These are phyloP conservation scores for Suhomyces guaymorum DNA, from an alignment of 1,139 yeast genomes.

Conservation along the genomic window DNA sequence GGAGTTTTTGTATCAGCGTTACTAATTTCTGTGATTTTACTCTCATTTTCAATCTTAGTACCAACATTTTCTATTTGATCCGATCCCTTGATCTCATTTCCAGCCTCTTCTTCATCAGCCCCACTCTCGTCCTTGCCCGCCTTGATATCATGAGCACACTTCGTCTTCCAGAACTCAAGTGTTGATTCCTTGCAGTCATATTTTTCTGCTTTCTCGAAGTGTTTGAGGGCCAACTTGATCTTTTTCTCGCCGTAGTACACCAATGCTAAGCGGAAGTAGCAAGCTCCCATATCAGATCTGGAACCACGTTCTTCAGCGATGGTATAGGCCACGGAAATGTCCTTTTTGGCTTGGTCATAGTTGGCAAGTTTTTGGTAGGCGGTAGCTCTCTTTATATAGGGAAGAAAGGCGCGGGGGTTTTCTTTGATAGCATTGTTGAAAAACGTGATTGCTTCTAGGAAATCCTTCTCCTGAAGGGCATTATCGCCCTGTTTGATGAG, in stretches of 20 bases:
- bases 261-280: conserved; percentile 61
- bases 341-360: conserved; percentile 51
- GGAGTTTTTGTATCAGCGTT: background rate
- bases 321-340: conserved; percentile 55
- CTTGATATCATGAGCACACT: conserved; percentile 40
- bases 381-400: conserved; percentile 55
- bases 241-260: conserved; percentile 50
- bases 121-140: conserved; percentile 13
- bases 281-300: conserved; percentile 54
- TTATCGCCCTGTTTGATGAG: conserved; percentile 40
- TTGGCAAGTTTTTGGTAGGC: conserved; percentile 56
- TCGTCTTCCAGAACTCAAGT: conserved; percentile 52
- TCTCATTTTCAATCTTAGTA: too few species aligned
- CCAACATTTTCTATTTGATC: too few species aligned
- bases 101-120: conserved; percentile 4
- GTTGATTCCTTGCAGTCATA: conserved; percentile 50
- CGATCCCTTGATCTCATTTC: background rate
- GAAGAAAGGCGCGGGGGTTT: conserved; percentile 50
- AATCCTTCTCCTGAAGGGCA: conserved; percentile 32
- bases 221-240: conserved; percentile 46
- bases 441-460: conserved; percentile 35
- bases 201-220: conserved; percentile 51
- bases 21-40: too few species aligned
- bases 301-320: conserved; percentile 55
- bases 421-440: conserved; percentile 37